Evolutionary conservation across 768 basidiomycete species (phyloP).

Genomic region (Neoboletus subvelutipes): DNA sequence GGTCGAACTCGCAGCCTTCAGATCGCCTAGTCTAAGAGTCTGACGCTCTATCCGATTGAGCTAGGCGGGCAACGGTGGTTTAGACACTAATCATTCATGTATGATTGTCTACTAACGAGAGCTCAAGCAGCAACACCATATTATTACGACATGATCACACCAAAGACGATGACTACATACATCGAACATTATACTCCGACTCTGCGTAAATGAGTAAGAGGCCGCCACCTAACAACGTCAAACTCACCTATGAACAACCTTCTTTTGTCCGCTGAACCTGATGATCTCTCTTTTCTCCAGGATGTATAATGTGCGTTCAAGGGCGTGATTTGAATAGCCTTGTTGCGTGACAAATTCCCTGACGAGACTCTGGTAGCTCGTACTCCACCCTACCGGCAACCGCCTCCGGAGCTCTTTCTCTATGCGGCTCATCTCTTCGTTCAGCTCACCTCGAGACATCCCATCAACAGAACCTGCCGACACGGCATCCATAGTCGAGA

Average conservation of each 20-base stretch:
- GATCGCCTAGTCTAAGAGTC: slow-evolving; percentile 56
- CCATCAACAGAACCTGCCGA: slow-evolving; percentile 93
- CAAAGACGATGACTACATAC: not conserved
- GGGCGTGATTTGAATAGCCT: slow-evolving; percentile 84
- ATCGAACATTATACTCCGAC: slow-evolving; percentile 28
- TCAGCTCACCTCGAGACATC: slow-evolving; percentile 84
- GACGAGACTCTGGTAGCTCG: slow-evolving; percentile 90
- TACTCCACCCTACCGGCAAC: slow-evolving; percentile 93
- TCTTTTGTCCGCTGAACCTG: slow-evolving; percentile 63
- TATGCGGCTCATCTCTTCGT: slow-evolving; percentile 90
- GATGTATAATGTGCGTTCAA: slow-evolving; percentile 88
- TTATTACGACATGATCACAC: slow-evolving; percentile 3
- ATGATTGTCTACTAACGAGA: not conserved
- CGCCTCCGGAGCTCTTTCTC: slow-evolving; percentile 83
- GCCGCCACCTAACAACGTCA: not conserved
- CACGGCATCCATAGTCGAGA: slow-evolving; percentile 98
- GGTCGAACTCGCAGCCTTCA: slow-evolving; percentile 66
- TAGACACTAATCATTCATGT: not conserved
- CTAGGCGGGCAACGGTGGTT: slow-evolving; percentile 47
- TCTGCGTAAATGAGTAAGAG: slow-evolving; percentile 16
- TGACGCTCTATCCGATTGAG: slow-evolving; percentile 70
- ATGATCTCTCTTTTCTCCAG: slow-evolving; percentile 96
- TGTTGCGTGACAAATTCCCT: slow-evolving; percentile 93
- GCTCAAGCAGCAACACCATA: not conserved
- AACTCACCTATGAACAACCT: slow-evolving; percentile 50